phyloP scores from a whole-genome alignment of 1,284 basidiomycete genomes.

The Paramarasmius palmivorus region DNA sequence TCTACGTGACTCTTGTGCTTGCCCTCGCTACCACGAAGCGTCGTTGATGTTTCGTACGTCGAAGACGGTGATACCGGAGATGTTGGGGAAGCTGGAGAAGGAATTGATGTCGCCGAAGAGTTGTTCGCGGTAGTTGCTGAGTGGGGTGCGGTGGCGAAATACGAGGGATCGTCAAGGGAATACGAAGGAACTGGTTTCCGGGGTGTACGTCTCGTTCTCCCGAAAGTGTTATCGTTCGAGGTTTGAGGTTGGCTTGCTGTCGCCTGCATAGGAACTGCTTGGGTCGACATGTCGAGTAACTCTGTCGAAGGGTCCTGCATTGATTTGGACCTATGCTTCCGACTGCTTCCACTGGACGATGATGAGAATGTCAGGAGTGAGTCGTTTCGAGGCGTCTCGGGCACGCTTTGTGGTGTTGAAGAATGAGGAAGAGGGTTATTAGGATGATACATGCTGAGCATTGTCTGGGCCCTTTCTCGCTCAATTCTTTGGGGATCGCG shows the following conservation, averaged over 20 bases:
- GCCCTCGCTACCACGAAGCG: no score
- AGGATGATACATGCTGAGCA: background rate
- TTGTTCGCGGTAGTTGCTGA: no score
- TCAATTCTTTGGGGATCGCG: background rate
- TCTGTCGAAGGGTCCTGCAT: background rate
- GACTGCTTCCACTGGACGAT: background rate
- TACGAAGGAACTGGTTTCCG: constrained; percentile 2
- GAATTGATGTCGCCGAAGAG: background rate
- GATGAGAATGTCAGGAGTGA: background rate
- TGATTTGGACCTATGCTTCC: background rate
- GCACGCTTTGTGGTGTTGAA: background rate
- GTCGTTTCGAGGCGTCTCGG: constrained; percentile 2
- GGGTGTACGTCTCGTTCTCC: background rate
- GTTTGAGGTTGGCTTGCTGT: no score
- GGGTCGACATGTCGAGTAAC: background rate
- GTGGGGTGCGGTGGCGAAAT: background rate
- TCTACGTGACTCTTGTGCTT: background rate
- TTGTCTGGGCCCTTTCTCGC: background rate
- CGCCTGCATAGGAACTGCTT: no score
- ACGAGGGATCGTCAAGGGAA: background rate
- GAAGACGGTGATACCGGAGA: background rate
- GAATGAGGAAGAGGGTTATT: background rate
- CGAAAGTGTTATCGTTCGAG: background rate
- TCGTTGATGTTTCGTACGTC: no score
- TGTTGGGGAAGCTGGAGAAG: background rate